Base-by-base conservation (phyloP, 352 stramenopile species). In the Globisporangium splendens region DNA sequence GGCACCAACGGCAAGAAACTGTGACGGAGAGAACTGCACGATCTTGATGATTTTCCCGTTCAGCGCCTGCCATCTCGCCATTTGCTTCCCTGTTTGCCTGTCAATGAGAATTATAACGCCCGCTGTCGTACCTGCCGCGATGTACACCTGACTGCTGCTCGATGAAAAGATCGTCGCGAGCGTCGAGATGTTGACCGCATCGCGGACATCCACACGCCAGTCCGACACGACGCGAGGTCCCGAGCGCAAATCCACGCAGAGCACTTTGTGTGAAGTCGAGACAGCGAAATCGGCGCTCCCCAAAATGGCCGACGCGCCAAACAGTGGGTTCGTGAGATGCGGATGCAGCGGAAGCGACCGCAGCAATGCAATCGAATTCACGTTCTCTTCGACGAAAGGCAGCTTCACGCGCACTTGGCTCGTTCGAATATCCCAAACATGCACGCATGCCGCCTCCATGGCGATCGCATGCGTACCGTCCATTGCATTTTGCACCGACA, bases 361-460 rank as follows among this genome's bases (percentile, higher is more conserved):
- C 22, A 79, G 42, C 11, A 70, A 43, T 8, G 75, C 58, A 50
- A 83, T 69, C 10, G 77, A 72, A 3, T 76, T 65, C 49, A 88
- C 60, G 17, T 62, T 66, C 38, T 90, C 82, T 28, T 61, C 74
- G 0, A 44, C 49, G 48, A 90, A 90, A 21, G 83, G 79, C 14
- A 92, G 46, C 28, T 73, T 72, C 50, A 83, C 71, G 5, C 69
- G 55, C 20, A 77, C 65, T 21, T 90, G 83, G 54, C 80, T 92
- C 3, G 78, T 88, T 10, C 66, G 68, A 13, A 92, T 54, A 51
- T 92, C 78, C 83, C 83, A 92, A 0, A 90, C 68, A 63, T 88
- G 73, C 6, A 89, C 70, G 0, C 72, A 69, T 0, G 69, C 64
- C 2, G 74, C 63, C 8, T 77, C 80, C 17, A 73, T 65, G 5